These are phyloP conservation scores for Marchantia paleacea DNA, from an alignment of 225 moss, liverwort and hornwort species.

Conservation along the genomic window DNA sequence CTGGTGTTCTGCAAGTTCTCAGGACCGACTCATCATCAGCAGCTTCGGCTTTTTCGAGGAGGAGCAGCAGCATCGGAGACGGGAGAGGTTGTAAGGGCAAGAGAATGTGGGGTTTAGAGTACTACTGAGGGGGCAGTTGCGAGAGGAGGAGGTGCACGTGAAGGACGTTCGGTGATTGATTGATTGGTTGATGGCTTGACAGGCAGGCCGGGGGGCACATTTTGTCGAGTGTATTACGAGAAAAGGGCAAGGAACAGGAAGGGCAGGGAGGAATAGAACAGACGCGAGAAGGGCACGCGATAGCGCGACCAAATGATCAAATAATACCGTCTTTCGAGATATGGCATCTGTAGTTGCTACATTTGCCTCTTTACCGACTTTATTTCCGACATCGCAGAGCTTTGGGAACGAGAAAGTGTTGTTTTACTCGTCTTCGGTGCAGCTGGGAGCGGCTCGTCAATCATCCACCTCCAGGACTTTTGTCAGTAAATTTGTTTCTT, in stretches of 20 bases:
- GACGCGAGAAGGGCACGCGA: background rate
- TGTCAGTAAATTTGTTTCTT: background rate
- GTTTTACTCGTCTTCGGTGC: conserved; percentile 6
- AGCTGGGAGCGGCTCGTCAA: conserved; percentile 11
- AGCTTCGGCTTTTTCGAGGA: background rate
- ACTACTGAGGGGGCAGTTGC: background rate
- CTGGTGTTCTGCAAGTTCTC: background rate
- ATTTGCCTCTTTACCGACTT: conserved; percentile 23
- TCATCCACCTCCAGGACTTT: conserved; percentile 1
- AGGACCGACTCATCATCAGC: background rate
- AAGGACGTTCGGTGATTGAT: background rate
- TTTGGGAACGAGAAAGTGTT: conserved; percentile 5
- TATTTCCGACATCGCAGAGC: background rate
- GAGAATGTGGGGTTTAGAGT: background rate
- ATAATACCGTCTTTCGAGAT: conserved; percentile 19
- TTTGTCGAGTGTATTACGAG: background rate
- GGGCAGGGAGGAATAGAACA: background rate
- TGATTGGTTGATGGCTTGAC: background rate
- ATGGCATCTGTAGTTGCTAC: conserved; percentile 38
- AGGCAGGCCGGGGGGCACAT: background rate
- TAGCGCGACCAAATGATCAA: conserved; percentile 23
- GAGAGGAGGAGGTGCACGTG: background rate
- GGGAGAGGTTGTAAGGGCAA: no score
- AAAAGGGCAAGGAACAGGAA: background rate
- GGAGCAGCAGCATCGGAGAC: no score